Percentiles rank a stretch among this genome's conserved stretches.
Conservation (phyloP, 768 basidiomycete genomes). For the Naematelia aurantialba region DNA sequence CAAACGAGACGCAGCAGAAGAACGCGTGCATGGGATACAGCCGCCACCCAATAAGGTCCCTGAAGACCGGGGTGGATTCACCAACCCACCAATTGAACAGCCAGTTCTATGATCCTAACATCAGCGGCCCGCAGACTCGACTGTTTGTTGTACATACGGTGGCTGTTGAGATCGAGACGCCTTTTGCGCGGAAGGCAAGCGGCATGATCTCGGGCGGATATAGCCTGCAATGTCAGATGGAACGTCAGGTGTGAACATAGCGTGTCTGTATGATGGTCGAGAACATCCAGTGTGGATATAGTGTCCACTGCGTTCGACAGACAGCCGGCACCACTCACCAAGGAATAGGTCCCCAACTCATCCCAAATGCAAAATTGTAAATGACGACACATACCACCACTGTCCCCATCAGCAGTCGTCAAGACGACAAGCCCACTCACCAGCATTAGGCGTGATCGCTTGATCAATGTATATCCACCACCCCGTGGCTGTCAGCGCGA, state of each 20-base stretch:
- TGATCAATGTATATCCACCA: slow-evolving; percentile 93
- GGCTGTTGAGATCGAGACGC: slow-evolving; percentile 90
- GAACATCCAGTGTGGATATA: too few species aligned
- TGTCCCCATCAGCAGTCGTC: slow-evolving; percentile 35
- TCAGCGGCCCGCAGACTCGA: background rate
- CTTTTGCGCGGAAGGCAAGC: slow-evolving; percentile 81
- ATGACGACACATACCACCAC: slow-evolving; percentile 85
- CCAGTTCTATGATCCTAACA: slow-evolving; percentile 55
- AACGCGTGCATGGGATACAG: slow-evolving; percentile 95
- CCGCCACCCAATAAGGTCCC: slow-evolving; percentile 83
- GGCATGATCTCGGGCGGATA: slow-evolving; percentile 70
- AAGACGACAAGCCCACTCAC: slow-evolving; percentile 11
- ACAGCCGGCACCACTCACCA: slow-evolving; percentile 54
- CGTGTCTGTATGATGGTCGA: too few species aligned
- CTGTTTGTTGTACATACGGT: slow-evolving; percentile 53
- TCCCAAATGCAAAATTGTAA: slow-evolving; percentile 90
- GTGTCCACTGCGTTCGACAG: too few species aligned
- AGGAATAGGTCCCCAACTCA: slow-evolving; percentile 77
- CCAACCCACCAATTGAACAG: slow-evolving; percentile 75
- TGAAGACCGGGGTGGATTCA: slow-evolving; percentile 76
- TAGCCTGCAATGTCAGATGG: slow-evolving; percentile 32
- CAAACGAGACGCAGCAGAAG: slow-evolving; percentile 80
- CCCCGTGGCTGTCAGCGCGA: slow-evolving; percentile 72
- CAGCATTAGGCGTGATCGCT: slow-evolving; percentile 69
- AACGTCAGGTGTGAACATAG: too few species aligned